A percentile compares a stretch with the other conserved stretches of the same genome.
Conservation (phyloP, 208 protist genomes). For the Trypanosomatidae sp. region DNA sequence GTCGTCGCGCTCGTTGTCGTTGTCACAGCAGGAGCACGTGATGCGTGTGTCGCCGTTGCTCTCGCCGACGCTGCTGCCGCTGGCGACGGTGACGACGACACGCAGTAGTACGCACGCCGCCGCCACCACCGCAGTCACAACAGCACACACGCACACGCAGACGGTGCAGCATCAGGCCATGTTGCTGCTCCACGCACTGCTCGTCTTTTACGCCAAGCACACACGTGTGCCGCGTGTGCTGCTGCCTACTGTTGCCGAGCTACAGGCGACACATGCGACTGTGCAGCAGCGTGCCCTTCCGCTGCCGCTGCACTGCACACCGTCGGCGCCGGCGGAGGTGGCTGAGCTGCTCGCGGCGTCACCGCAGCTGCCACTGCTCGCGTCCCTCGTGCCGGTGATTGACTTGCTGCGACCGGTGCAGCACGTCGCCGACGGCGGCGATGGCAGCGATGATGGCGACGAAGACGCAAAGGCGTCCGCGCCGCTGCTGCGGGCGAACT, state of each 20-base stretch:
- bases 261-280: conserved; percentile 25
- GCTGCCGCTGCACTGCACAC: conserved; percentile 48
- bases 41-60: too few relatives aligned
- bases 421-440: not conserved
- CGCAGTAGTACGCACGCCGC: too few relatives aligned
- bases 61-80: too few relatives aligned
- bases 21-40: too few relatives aligned
- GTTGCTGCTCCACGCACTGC: conserved; percentile 17
- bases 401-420: conserved; percentile 29
- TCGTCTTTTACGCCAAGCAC: conserved; percentile 23
- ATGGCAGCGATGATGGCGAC: not conserved
- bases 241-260: conserved; percentile 15
- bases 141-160: too few relatives aligned
- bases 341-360: conserved; percentile 31
- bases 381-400: conserved; percentile 64
- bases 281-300: conserved; percentile 50
- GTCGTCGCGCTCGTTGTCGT: too few relatives aligned
- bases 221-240: conserved; percentile 1
- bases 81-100: too few relatives aligned
- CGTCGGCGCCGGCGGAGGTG: conserved; percentile 56
- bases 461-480: too few relatives aligned
- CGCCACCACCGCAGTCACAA: too few relatives aligned
- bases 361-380: conserved; percentile 34
- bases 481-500: too few relatives aligned
- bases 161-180: too few relatives aligned